Evolutionary conservation across 2,329 filamentous ascomycete genomes (phyloP).

Genomic region (Fusarium anthophilum): DNA sequence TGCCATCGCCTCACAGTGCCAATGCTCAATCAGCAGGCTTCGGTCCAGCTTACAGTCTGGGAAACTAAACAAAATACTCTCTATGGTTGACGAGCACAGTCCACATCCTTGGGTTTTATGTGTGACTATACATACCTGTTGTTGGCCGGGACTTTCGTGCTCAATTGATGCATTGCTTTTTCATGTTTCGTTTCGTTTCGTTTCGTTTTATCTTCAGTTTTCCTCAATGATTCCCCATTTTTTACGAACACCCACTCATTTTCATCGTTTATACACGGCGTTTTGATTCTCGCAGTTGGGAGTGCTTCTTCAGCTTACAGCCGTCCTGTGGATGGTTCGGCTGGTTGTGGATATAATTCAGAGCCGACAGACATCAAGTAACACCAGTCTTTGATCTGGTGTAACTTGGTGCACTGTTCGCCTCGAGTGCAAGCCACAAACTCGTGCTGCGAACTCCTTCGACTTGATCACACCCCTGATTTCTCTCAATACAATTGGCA

Average conservation of each 20-base stretch:
- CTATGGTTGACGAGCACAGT: neutral
- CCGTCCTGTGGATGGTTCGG: slow-evolving; percentile 11
- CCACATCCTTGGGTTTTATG: neutral
- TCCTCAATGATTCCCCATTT: slow-evolving; percentile 32
- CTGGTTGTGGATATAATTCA: slow-evolving; percentile 8
- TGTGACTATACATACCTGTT: neutral
- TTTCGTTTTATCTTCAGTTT: neutral
- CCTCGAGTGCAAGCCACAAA: neutral
- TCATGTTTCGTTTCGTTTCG: neutral
- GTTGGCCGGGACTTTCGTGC: neutral
- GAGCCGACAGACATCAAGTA: neutral
- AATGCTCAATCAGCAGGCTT: slow-evolving; percentile 37
- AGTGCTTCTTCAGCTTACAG: neutral
- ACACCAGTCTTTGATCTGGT: neutral
- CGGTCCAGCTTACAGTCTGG: slow-evolving; percentile 18
- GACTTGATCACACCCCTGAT: neutral
- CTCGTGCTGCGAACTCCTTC: neutral
- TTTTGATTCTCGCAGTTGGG: slow-evolving; percentile 17
- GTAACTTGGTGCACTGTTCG: neutral
- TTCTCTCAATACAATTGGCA: neutral
- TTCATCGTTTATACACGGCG: slow-evolving; percentile 20
- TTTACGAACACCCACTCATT: neutral
- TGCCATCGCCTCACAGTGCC: slow-evolving; percentile 24
- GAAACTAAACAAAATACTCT: neutral
- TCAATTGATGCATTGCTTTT: neutral